Conservation (phyloP, 2,329 filamentous ascomycete species). For the Verticillium nubilum region DNA sequence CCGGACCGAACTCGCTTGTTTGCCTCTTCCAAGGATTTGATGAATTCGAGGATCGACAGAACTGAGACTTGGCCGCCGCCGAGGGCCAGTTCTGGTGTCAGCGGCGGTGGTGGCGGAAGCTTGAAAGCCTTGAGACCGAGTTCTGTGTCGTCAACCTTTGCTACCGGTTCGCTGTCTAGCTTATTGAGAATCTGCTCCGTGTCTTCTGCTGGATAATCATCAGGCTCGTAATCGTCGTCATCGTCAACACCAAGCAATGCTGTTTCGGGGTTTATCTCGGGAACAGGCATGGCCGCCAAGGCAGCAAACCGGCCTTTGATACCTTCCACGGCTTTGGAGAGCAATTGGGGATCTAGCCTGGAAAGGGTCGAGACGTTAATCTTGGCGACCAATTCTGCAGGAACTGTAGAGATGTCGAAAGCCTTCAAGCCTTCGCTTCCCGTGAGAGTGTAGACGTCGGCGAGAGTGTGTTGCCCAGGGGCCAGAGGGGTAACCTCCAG, state of each 20-base stretch:
- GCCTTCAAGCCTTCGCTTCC: slow-evolving; percentile 65
- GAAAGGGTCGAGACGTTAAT: slow-evolving; percentile 77
- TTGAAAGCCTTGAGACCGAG: slow-evolving; percentile 73
- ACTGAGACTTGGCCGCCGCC: slow-evolving; percentile 71
- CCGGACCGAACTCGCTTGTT: slow-evolving; percentile 62
- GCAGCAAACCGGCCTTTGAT: slow-evolving; percentile 45
- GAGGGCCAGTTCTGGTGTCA: slow-evolving; percentile 67
- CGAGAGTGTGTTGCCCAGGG: slow-evolving; percentile 70
- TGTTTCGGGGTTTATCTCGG: slow-evolving; percentile 50
- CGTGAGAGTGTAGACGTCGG: slow-evolving; percentile 83
- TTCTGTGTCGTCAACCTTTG: slow-evolving; percentile 42
- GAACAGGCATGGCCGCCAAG: slow-evolving; percentile 38
- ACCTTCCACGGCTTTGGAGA: slow-evolving; percentile 69
- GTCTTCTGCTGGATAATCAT: slow-evolving; percentile 72
- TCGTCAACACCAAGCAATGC: slow-evolving; percentile 61
- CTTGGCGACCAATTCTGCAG: slow-evolving; percentile 67
- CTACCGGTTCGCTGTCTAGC: slow-evolving; percentile 53
- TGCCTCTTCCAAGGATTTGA: slow-evolving; percentile 66
- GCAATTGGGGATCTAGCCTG: slow-evolving; percentile 60
- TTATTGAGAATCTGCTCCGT: slow-evolving; percentile 74
- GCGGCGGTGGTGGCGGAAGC: slow-evolving; percentile 67
- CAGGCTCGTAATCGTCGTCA: slow-evolving; percentile 83
- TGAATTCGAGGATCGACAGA: slow-evolving; percentile 70
- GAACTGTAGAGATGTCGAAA: slow-evolving; percentile 80
- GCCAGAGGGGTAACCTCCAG: slow-evolving; percentile 64